Base-by-base conservation (phyloP, 345 rosid genomes). In the Moringa oleifera region DNA sequence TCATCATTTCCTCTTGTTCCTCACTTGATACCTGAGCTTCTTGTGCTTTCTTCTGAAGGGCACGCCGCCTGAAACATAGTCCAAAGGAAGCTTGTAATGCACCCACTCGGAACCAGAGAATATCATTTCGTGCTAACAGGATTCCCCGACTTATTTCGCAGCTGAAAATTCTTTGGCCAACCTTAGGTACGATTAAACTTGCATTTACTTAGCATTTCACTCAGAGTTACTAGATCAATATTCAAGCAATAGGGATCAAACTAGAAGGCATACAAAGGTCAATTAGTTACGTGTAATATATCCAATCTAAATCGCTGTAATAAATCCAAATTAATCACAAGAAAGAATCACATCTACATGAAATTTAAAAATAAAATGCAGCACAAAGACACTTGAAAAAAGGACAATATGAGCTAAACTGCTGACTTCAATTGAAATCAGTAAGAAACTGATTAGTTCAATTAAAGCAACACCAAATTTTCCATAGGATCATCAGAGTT, bases 1-100 rank as follows among this genome's bases (percentile, higher is more conserved):
- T 79, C 85, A 93, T 28, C 98, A 93, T 86, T 80, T 88, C 86
- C 71, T 90, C 89, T 67, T 88, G 86, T 59, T 86, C 97, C 72
- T 93, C 98, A 46, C 58, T 85, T 0, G 98, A 83, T 53, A 93
- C 65, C 68, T 85, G 83, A 71, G 91, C 96, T 81, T 93, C 96
- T 68, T 88, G 79, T 20, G 95, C 96, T 73, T 80, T 86, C 76
- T 79, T 78, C 71, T 93, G 96, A 73, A 93, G 85, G 1, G 85
- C 75, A 69, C 81, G 80, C 12, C 98, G 94, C 59, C 97, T 93
- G 70, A 47, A 71, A 67, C 66, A 59, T 28, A 67, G 18, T 25
- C 18, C 17, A 7, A 19, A 54, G 54, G 23, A 51, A 51, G 2
- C 13, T 10, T 51, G 54, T n/a, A n/a, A n/a, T n/a, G n/a, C n/a